These are phyloP conservation scores for Vaccinium myrtillus DNA, from an alignment of 148 eudicot species.

Conservation along the genomic window DNA sequence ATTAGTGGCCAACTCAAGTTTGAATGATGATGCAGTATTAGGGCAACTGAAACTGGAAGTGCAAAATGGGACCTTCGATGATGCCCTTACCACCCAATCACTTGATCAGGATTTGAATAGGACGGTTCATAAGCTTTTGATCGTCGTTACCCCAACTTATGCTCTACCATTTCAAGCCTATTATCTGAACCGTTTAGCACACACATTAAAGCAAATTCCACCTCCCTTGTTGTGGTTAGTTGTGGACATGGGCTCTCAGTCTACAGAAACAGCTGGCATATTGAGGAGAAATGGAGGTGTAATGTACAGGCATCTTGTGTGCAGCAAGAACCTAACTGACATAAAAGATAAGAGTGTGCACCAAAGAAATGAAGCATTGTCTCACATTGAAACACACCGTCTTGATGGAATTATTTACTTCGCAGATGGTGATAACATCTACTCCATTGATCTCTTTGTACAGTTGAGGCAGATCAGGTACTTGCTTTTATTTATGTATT, in stretches of 20 bases:
- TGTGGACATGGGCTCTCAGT: constrained; percentile 74
- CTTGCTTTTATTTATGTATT: constrained; percentile 7
- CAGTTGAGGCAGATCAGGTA: constrained; percentile 79
- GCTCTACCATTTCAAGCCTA: constrained; percentile 65
- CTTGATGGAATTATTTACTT: constrained; percentile 81
- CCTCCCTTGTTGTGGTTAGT: constrained; percentile 81
- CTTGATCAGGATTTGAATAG: constrained; percentile 21
- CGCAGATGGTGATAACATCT: constrained; percentile 66
- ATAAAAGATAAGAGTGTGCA: constrained; percentile 49
- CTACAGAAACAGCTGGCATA: constrained; percentile 61
- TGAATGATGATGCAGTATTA: constrained; percentile 20
- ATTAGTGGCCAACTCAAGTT: constrained; percentile 15
- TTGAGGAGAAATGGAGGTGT: constrained; percentile 80
- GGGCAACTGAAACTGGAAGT: constrained; percentile 27
- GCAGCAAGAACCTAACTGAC: constrained; percentile 58
- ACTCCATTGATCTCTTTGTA: constrained; percentile 56
- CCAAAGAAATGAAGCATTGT: constrained; percentile 71
- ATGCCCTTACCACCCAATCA: constrained; percentile 29
- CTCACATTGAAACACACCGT: constrained; percentile 71
- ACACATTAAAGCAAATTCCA: constrained; percentile 59
- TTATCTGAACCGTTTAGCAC: constrained; percentile 72
- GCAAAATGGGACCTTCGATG: constrained; percentile 20
- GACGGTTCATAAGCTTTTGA: constrained; percentile 58
- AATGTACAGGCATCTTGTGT: constrained; percentile 79
- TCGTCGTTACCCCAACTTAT: constrained; percentile 71